Base-by-base conservation (phyloP, 2,329 filamentous ascomycete species). In the Beauveria bassiana region DNA sequence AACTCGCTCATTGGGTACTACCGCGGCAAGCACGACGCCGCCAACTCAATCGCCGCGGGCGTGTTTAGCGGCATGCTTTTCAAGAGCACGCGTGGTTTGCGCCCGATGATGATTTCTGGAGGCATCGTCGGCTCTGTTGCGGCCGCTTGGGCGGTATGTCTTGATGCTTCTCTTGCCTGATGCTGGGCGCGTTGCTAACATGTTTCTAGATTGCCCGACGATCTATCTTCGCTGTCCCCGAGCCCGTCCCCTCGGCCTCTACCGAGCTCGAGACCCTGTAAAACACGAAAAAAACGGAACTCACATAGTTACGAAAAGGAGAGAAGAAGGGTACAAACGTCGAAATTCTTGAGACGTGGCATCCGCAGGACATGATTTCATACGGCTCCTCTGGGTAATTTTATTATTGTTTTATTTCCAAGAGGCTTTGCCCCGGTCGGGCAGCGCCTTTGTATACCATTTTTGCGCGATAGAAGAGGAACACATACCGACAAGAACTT, bases 41-140 rank as follows among this genome's bases (percentile, higher is more conserved):
- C 88, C 62, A 99, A 99, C 79, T 95, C 91, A 65, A 84, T 99
- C 59, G 76, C 84, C 22, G 93, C 95, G 5, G 95, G 96, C 66
- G 89, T 82, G 1, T 74, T 99, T 68, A 96, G 92, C 71, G 95
- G 95, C 62, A 93, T 93, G 83, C 74, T 99, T 16, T 99, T 99
- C 79, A 98, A 97, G 83, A 96, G 93, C 75, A 98, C 96, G 54
- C 85, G 90, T 70, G 95, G 95, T 6, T 65, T 95, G 64, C 85
- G 90, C 75, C 93, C 92, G 40, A 98, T 98, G 93, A 81, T 95
- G 79, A 95, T 98, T 70, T 96, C 93, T 42, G 90, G 92, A 65
- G 91, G 88, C 68, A 88, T 99, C 67, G 93, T 98, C 63, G 95
- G 88, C 59, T 85, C 86, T 47, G 82, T 95, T 65, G 96, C 95